phyloP scores from a whole-genome alignment of 805 yeast genomes.

The Hemisphaericaspora nanyangensis region DNA sequence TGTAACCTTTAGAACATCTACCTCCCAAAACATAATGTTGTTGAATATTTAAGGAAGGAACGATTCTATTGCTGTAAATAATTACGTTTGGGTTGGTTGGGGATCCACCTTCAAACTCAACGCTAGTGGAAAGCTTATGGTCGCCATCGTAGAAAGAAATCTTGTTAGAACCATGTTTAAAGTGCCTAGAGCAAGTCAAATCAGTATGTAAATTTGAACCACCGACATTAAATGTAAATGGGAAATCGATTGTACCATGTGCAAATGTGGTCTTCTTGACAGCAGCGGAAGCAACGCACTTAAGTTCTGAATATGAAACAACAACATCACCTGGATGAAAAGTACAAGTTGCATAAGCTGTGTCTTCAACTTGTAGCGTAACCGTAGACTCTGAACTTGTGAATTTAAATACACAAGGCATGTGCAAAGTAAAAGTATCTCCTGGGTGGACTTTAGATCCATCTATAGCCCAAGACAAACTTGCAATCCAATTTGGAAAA shows the following conservation, averaged over 20 bases:
- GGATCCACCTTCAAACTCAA: conserved; percentile 6
- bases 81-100: background rate
- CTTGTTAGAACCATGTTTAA: conserved; percentile 14
- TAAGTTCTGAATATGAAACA: conserved; percentile 13
- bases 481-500: conserved; percentile 15
- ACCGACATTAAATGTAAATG: conserved; percentile 21
- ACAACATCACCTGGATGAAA: conserved; percentile 13
- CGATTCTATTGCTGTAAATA: conserved; percentile 1
- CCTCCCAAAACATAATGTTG: conserved; percentile 12
- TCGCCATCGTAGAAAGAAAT: conserved; percentile 16
- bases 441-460: conserved; percentile 15
- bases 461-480: conserved; percentile 17
- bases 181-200: conserved; percentile 15
- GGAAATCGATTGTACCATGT: conserved; percentile 18
- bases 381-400: conserved; percentile 11
- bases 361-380: conserved; percentile 10
- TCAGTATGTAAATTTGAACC: conserved; percentile 14
- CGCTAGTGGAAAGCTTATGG: conserved; percentile 9
- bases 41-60: conserved; percentile 12
- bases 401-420: conserved; percentile 25
- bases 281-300: conserved; percentile 14
- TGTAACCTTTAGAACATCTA: conserved; percentile 19
- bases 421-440: conserved; percentile 22
- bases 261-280: conserved; percentile 11
- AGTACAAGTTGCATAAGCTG: conserved; percentile 20